Evolutionary conservation across 1,284 basidiomycete genomes (phyloP).

Genomic region (Cutaneotrichosporon cavernicola): DNA sequence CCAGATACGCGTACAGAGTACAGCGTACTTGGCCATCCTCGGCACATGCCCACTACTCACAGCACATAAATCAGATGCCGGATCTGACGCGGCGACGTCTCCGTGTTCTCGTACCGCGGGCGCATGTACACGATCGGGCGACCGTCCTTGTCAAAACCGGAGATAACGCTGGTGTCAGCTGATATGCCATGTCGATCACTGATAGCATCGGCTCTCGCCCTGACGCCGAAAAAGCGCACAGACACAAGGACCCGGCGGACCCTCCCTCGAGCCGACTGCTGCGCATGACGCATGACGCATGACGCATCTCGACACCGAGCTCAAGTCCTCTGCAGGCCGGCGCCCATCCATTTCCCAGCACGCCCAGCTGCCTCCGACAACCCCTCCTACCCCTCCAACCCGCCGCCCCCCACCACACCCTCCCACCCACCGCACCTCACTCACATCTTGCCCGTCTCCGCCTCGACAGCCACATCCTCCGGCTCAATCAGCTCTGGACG

Average conservation of each 20-base stretch:
- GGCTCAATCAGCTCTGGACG: conserved; percentile 77
- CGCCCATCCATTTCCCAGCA: too few species aligned
- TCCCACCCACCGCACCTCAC: conserved; percentile 32
- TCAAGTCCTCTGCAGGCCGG: too few species aligned
- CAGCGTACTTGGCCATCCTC: neutral
- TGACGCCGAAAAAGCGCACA: too few species aligned
- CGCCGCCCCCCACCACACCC: too few species aligned
- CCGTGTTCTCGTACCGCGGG: conserved; percentile 77
- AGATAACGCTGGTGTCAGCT: conserved; percentile 61
- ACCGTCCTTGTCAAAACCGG: conserved; percentile 77
- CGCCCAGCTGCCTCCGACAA: too few species aligned
- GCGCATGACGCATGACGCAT: too few species aligned
- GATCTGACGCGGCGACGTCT: conserved; percentile 70
- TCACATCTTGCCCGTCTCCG: conserved; percentile 81
- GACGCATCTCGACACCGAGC: too few species aligned
- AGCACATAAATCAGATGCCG: conserved; percentile 77
- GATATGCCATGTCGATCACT: neutral
- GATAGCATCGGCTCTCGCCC: too few species aligned
- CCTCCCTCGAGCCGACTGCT: too few species aligned
- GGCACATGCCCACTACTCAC: conserved; percentile 60
- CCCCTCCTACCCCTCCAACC: too few species aligned
- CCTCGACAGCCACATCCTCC: conserved; percentile 69
- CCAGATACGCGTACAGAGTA: neutral
- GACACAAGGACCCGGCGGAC: too few species aligned
- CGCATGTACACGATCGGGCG: conserved; percentile 80